Conservation (phyloP, 148 eudicot genomes). For the Spergularia marina region DNA sequence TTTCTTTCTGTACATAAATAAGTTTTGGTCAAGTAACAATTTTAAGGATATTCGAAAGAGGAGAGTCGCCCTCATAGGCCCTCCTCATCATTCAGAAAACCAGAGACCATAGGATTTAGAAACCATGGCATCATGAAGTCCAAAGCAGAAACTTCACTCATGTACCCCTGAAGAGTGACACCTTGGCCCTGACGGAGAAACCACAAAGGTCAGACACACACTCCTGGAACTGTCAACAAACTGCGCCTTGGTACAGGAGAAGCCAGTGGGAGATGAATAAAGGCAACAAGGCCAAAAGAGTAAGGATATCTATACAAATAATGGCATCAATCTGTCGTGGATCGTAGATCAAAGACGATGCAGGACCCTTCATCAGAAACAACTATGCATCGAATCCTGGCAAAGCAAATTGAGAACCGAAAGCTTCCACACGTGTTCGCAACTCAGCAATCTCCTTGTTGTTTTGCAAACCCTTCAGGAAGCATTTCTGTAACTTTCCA, state of each 20-base stretch:
- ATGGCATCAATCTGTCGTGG: neutral
- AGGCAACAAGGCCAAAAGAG: no score
- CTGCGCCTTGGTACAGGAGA: no score
- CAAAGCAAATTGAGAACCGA: conserved; percentile 75
- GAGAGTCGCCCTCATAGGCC: neutral
- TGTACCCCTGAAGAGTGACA: no score
- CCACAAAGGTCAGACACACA: neutral
- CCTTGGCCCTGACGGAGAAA: neutral
- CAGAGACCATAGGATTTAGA: neutral
- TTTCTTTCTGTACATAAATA: conserved; percentile 22
- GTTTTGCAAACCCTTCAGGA: conserved; percentile 57
- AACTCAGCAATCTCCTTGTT: conserved; percentile 72
- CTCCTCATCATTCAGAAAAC: neutral
- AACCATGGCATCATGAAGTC: neutral
- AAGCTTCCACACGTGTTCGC: conserved; percentile 59
- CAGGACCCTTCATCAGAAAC: neutral
- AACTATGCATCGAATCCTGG: conserved; percentile 63
- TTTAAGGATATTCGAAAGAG: conserved; percentile 4
- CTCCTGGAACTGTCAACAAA: neutral
- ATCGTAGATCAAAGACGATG: neutral
- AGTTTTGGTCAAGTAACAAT: conserved; percentile 12
- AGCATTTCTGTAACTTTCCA: conserved; percentile 50
- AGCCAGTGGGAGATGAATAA: no score
- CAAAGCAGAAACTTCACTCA: neutral
- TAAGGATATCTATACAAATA: conserved; percentile 11